Evolutionary conservation across 169 alveolate genomes (phyloP), one percentile per base, ranked within the genome.

Genomic region (Eimeria maxima): DNA sequence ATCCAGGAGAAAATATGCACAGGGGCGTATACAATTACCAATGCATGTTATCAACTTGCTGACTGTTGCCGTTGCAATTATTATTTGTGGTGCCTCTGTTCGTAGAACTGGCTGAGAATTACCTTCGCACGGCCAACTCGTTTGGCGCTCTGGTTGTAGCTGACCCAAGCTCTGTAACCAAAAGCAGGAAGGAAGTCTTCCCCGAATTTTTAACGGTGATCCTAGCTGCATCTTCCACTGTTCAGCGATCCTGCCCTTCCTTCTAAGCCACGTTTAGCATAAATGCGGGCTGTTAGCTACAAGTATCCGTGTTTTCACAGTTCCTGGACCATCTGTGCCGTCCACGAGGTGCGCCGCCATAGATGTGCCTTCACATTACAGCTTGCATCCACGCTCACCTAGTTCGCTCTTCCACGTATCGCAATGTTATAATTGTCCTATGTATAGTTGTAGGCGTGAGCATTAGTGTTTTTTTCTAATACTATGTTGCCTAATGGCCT

Each of bases 31-130:
- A 20, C 45, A 45, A 16, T 11, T 45, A 5, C 33, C 65, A 44
- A 24, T 24, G 45, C 27, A 47, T 18, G 44, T 42, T 44, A 1
- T 0, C 38, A 78, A 22, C 24, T 33, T 83, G 38, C 55, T 83
- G n/a, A 29, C 22, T 2, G 27, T 33, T 38, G 83, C 50, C 38
- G 83, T 33, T 73, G 83, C 80, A 69, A 1, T 3, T 0, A 69
- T 14, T 69, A 69, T 33, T 45, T 24, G 20, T 84, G 38, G 38
- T 47, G 60, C 33, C 57, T 44, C 42, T 63, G 93, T 87, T 63
- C 65, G 27, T 63, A 87, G 93, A 57, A 38, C 60, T 87, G 80
- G 93, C 93, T n/a, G 83, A 87, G 63, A 63, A 71, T 27, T 87
- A 87, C 13, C 63, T 87, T 4, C 27, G 73, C 8, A 67, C 78